Evolutionary conservation across 2,329 filamentous ascomycete species (phyloP).

Genomic region (Talaromyces sp.): DNA sequence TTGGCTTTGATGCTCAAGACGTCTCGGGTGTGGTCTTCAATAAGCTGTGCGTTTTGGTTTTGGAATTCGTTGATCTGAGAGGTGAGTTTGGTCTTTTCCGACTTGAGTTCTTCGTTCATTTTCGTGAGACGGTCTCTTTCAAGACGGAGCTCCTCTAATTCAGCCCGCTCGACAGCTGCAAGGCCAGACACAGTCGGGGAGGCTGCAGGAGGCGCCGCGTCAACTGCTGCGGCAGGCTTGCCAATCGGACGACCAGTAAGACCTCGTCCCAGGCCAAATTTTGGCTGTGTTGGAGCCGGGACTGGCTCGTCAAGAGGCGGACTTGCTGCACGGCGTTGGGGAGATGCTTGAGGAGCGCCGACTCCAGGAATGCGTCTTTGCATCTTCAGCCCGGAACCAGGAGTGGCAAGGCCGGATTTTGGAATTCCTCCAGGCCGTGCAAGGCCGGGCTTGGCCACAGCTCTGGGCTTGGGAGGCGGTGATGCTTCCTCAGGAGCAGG

Average conservation of each 20-base stretch:
- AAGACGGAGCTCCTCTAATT: conserved; percentile 79
- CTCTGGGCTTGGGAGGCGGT: conserved; percentile 43
- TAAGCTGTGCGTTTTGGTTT: conserved; percentile 92
- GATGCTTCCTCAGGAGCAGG: conserved; percentile 51
- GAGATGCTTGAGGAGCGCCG: conserved; percentile 27
- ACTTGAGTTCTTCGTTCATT: conserved; percentile 71
- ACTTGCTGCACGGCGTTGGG: conserved; percentile 39
- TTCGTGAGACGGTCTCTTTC: conserved; percentile 73
- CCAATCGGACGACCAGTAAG: conserved; percentile 79
- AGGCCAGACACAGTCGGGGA: conserved; percentile 52
- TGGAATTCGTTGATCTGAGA: conserved; percentile 92
- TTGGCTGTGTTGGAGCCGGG: conserved; percentile 38
- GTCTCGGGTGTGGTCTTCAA: conserved; percentile 94
- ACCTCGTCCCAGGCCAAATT: conserved; percentile 64
- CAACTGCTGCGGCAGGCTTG: conserved; percentile 47
- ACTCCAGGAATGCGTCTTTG: conserved; percentile 40
- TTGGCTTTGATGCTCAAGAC: conserved; percentile 97
- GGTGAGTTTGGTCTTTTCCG: conserved; percentile 72
- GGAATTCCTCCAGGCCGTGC: conserved; percentile 43
- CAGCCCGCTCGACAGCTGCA: conserved; percentile 76
- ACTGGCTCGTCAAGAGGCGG: conserved; percentile 39
- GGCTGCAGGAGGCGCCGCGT: conserved; percentile 48
- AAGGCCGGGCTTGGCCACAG: conserved; percentile 32
- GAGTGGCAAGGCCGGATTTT: conserved; percentile 36
- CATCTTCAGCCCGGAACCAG: conserved; percentile 37